Conservation (phyloP, 108 stramenopile genomes). For the Aureococcus anophagefferens region DNA sequence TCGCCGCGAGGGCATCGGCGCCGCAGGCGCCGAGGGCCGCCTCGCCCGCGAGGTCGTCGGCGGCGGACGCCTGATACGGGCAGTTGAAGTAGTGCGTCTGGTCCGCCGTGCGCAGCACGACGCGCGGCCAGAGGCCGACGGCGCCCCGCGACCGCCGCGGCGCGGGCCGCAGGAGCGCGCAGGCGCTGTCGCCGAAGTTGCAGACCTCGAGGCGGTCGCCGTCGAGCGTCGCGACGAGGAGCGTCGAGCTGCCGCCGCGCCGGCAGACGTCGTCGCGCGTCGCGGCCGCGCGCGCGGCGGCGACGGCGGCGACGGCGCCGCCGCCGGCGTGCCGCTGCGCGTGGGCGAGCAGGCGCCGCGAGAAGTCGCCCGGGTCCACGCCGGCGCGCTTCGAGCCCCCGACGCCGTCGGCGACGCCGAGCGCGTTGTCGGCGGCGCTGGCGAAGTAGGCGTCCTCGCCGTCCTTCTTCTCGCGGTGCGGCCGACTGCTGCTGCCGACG, state of each 20-base stretch:
- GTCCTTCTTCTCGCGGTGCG: not conserved
- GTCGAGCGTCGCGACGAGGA: not conserved
- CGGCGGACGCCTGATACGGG: not conserved
- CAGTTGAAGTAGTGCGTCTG: not conserved
- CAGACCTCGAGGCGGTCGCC: not conserved
- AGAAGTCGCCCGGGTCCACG: not conserved
- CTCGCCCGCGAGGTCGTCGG: not conserved
- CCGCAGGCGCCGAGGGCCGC: not conserved
- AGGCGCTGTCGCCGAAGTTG: not conserved
- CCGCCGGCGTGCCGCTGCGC: not conserved
- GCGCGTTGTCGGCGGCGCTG: not conserved
- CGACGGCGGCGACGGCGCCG: not conserved
- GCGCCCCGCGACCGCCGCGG: not conserved
- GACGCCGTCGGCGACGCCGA: constrained; percentile 1
- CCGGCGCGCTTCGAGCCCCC: not conserved
- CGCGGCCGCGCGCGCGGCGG: not conserved
- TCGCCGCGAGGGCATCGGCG: not conserved
- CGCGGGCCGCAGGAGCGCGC: not conserved
- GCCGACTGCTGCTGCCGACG: not conserved
- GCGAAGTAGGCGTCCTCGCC: not conserved
- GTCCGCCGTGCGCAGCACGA: not conserved
- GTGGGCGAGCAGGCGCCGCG: not conserved
- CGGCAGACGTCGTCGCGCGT: not conserved
- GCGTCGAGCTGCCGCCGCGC: not conserved
- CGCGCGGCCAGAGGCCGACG: not conserved